Base-by-base conservation (phyloP, 1,284 basidiomycete genomes). In the Porodaedalea pini region DNA sequence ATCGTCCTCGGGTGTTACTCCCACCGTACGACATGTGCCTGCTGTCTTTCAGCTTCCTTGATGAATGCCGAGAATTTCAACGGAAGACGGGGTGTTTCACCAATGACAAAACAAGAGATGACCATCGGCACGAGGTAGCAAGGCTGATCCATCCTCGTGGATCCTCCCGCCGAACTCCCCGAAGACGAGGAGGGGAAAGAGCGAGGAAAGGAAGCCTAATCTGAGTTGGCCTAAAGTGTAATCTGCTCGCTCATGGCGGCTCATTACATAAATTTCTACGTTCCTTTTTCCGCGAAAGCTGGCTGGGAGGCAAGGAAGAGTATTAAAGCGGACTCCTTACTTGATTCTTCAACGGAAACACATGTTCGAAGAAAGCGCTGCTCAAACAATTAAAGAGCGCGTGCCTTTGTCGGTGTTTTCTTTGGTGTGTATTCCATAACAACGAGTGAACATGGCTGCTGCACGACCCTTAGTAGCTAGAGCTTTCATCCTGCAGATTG, bases 11-110 rank as follows among this genome's bases (percentile, higher is more conserved):
- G 40, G 27, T 17, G 13, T 32, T 36, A 11, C 56, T 57, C 25
- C 48, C 41, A 29, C 44, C 45, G 19, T 34, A 15, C 41, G 36
- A 49, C 57, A 58, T 58, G 51, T 49, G 44, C 44, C 56, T 51
- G 34, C 27, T 39, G 39, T 13, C 19, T 57, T 13, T 47, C 34
- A 19, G 43, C 47, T 32, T 40, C 13, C 10, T 32, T 43, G 27
- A 27, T 50, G 47, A 31, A 41, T 43, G 27, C 29, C 36, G 37
- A 43, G 45, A 56, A 40, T 47, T 50, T 36, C 17, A 50, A 25
- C 25, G 10, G 37, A 39, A 23, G 31, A n/a, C 19, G 13, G 15
- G 6, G 11, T 10, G 37, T 50, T 56, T 56, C 47, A 56, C 17
- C 21, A 17, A 21, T 41, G 40, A 41, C 19, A 21, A 47, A 47